Evolutionary conservation across 768 basidiomycete species (phyloP).

Genomic region (Steccherinum ochraceum): DNA sequence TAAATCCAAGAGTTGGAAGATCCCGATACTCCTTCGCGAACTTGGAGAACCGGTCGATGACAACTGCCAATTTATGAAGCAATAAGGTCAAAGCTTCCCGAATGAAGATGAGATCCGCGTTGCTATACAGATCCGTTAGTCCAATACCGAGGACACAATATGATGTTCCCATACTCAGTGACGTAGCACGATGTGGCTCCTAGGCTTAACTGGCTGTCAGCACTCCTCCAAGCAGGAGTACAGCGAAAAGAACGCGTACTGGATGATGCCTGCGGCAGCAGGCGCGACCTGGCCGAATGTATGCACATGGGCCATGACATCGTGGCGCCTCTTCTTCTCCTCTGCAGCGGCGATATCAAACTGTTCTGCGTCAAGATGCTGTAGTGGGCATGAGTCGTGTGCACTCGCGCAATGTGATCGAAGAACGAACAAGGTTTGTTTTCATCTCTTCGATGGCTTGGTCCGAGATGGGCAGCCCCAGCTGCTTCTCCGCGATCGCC

Average conservation of each 20-base stretch:
- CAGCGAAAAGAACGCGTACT: conserved; percentile 40
- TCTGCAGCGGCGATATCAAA: conserved; percentile 89
- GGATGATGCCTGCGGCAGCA: conserved; percentile 93
- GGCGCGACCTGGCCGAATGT: conserved; percentile 93
- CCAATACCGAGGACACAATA: background rate
- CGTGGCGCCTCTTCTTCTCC: conserved; percentile 96
- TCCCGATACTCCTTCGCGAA: conserved; percentile 85
- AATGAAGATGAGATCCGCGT: conserved; percentile 97
- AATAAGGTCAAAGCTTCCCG: conserved; percentile 81
- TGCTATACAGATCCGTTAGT: conserved; percentile 42
- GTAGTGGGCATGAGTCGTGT: conserved; percentile 6
- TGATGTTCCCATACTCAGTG: conserved; percentile 73
- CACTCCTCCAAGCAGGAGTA: background rate
- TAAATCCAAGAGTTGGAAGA: conserved; percentile 93
- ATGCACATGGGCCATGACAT: conserved; percentile 99
- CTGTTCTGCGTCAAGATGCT: conserved; percentile 84
- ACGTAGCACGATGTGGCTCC: conserved; percentile 99
- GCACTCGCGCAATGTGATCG: background rate
- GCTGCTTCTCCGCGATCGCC: conserved; percentile 92
- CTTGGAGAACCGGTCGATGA: conserved; percentile 80
- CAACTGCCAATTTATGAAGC: conserved; percentile 78
- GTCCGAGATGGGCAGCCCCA: conserved; percentile 85
- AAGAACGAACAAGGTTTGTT: conserved; percentile 67
- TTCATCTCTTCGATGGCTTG: conserved; percentile 94
- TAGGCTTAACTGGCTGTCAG: conserved; percentile 39